Evolutionary conservation across 768 basidiomycete genomes (phyloP), one percentile per base, ranked within the genome.

Genomic region (Boletales sp.): DNA sequence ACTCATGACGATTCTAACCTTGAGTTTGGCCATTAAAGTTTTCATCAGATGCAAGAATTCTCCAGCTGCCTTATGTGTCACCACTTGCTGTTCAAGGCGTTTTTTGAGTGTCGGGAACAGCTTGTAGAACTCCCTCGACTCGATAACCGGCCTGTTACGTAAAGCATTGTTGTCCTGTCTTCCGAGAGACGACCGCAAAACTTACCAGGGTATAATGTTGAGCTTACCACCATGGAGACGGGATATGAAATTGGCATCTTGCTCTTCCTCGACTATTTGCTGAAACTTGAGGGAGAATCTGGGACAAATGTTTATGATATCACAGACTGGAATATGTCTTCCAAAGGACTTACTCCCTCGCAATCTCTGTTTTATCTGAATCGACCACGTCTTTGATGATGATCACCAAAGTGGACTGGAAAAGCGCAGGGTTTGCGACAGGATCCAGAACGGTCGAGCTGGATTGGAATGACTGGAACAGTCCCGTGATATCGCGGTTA

Each of bases 371-470:
- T 57, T 75, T 80, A 57, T 84, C 83, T 0, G 79, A 74, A 42
- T 84, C 83, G 5, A 81, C 73, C 11, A 85, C 83, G 42, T 84
- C 83, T 77, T 84, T 85, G 61, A 84, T 83, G 43, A 84, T 82
- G 53, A 84, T 83, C 8, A 74, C 73, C 12, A 84, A 69, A 0
- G 73, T 80, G 0, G 81, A 83, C 49, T 74, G 77, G 65, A 84
- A 84, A 18, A 84, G 70, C 13, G 68, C 70, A 0, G 81, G 82
- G 57, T 84, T 84, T 0, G 75, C 67, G 2, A 74, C 69, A 7
- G 83, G 83, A 50, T 85, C 79, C 5, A 84, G 64, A 13, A 84
- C 74, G 0, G 75, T 71, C 1, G 78, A 74, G 14, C 78, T 78
- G 1, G 79, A 75, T 50, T 82, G 81, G 64, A 82, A 83, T 0